These are phyloP conservation scores for Naganishia sp. DNA, from an alignment of 1,284 basidiomycete species.

Conservation along the genomic window DNA sequence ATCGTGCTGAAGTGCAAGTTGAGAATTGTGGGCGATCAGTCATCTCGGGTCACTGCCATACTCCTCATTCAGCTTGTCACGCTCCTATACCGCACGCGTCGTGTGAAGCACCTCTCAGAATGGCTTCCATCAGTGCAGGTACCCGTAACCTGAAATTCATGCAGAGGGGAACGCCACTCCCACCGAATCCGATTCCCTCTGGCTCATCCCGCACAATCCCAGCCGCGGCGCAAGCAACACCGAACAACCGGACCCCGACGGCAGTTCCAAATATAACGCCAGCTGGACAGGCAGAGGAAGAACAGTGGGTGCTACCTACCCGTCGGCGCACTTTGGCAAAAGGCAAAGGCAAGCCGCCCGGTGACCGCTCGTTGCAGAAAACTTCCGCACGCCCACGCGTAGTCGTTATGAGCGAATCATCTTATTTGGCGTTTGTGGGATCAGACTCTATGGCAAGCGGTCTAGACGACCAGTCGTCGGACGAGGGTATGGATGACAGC, in stretches of 20 bases:
- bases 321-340: neutral
- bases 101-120: neutral
- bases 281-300: conserved; percentile 1
- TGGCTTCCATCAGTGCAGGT: conserved; percentile 14
- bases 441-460: neutral
- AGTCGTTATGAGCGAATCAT: conserved; percentile 9
- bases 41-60: too few species aligned
- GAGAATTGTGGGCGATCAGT: too few species aligned
- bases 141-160: conserved; percentile 25
- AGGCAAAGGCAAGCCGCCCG: neutral
- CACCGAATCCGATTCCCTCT: neutral
- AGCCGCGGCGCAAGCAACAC: neutral
- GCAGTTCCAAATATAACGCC: neutral
- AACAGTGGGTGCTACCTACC: conserved; percentile 18
- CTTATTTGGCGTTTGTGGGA: conserved; percentile 13
- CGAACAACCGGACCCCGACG: neutral
- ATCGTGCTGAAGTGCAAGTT: too few species aligned
- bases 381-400: neutral
- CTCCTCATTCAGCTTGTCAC: too few species aligned
- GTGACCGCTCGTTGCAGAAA: neutral
- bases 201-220: neutral
- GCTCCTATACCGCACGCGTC: too few species aligned
- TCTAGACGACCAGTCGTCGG: neutral
- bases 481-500: neutral
- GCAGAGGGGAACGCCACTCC: conserved; percentile 22